Evolutionary conservation across 2,329 filamentous ascomycete genomes (phyloP).

Genomic region (Trichoderma citrinoviride): DNA sequence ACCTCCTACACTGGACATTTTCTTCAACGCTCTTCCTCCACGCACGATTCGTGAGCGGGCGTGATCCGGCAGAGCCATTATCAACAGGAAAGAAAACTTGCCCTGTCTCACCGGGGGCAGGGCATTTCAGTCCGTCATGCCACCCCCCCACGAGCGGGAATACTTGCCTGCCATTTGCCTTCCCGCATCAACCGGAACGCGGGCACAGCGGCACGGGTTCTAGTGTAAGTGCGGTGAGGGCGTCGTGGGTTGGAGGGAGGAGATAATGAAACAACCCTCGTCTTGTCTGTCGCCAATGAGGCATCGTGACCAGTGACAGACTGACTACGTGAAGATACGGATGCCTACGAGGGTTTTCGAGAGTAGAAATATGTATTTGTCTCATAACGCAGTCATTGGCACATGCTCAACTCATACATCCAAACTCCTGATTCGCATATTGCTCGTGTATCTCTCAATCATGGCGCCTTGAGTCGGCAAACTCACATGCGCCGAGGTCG

Average conservation of each 20-base stretch:
- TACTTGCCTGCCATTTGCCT: neutral
- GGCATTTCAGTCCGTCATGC: neutral
- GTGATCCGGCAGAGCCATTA: neutral
- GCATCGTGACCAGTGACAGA: neutral
- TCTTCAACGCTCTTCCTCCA: neutral
- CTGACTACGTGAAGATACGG: neutral
- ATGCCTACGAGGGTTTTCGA: neutral
- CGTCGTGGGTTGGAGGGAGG: neutral
- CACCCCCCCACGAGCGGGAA: neutral
- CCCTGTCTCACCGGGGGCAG: neutral
- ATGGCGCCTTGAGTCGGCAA: neutral
- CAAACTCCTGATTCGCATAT: neutral
- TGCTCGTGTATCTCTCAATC: neutral
- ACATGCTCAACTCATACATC: neutral
- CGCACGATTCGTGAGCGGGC: neutral
- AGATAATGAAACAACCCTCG: neutral
- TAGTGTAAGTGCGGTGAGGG: conserved; percentile 6
- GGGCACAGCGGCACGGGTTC: neutral
- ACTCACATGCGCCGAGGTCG: neutral
- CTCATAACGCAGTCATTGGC: neutral
- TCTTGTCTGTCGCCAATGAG: neutral
- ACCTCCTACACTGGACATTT: neutral
- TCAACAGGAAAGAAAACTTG: neutral
- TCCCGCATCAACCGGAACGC: conserved; percentile 8
- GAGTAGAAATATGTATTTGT: conserved; percentile 8